Conservation (phyloP, 2,329 filamentous ascomycete species). For the Pezizomycotina sp. region DNA sequence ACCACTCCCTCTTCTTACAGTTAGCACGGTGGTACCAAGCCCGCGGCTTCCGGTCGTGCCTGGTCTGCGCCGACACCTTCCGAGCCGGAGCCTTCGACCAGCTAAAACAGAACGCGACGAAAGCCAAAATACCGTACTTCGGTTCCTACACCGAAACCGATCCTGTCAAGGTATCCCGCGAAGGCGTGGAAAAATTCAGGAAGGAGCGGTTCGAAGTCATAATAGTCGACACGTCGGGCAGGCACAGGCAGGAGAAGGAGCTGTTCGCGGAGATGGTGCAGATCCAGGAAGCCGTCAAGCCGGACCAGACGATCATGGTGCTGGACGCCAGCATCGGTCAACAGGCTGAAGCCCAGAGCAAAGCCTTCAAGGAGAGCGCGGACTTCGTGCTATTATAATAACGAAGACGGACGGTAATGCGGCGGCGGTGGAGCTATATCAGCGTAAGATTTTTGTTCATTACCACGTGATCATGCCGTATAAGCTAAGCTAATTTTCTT, state of each 20-base stretch:
- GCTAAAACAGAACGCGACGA: constrained; percentile 95
- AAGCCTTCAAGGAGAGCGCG: constrained; percentile 92
- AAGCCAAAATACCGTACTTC: constrained; percentile 98
- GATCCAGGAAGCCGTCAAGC: constrained; percentile 75
- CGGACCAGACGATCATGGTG: constrained; percentile 97
- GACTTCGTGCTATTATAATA: constrained; percentile 96
- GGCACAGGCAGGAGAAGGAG: constrained; percentile 86
- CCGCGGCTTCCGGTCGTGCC: constrained; percentile 75
- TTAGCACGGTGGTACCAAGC: constrained; percentile 88
- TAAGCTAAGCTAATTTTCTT: constrained; percentile 3
- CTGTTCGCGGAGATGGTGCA: constrained; percentile 96
- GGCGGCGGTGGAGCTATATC: constrained; percentile 89
- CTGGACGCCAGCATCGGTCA: constrained; percentile 93
- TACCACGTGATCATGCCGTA: too few species aligned
- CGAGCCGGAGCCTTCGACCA: constrained; percentile 96
- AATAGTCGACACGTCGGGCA: constrained; percentile 91
- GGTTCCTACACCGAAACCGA: constrained; percentile 93
- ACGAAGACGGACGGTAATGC: constrained; percentile 97
- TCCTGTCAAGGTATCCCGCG: constrained; percentile 78
- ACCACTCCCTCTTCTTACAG: too few species aligned
- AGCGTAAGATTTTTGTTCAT: constrained; percentile 34
- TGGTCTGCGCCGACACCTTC: constrained; percentile 97
- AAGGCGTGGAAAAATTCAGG: constrained; percentile 97
- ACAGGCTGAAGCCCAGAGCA: constrained; percentile 80
- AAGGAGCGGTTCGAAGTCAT: constrained; percentile 97